Percentiles rank a stretch among this genome's conserved stretches.
phyloP scores from a whole-genome alignment of 805 yeast genomes.

The Maudiozyma bulderi region DNA sequence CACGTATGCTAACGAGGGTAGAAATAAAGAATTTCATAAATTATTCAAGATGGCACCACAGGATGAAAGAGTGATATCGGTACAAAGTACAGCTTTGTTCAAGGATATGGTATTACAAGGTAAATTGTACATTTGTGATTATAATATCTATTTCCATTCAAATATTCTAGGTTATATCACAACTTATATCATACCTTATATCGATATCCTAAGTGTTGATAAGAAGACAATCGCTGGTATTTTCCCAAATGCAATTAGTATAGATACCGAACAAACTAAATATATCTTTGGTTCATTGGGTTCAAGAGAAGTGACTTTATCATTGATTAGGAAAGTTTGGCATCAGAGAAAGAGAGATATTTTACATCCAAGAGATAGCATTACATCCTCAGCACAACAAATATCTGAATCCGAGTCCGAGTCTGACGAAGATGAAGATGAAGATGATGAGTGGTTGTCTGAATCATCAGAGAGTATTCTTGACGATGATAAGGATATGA shows the following conservation, averaged over 20 bases:
- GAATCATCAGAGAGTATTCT: neutral
- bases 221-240: conserved; percentile 57
- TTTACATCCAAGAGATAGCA: neutral
- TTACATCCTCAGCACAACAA: neutral
- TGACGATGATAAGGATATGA: neutral
- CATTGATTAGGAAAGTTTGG: conserved; percentile 54
- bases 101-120: conserved; percentile 63
- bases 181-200: conserved; percentile 45
- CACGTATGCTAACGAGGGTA: conserved; percentile 36
- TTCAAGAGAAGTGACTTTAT: conserved; percentile 45
- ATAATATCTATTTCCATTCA: conserved; percentile 52
- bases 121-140: conserved; percentile 46
- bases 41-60: conserved; percentile 36
- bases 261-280: conserved; percentile 53
- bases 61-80: conserved; percentile 47
- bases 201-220: conserved; percentile 53
- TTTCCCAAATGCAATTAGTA: conserved; percentile 59
- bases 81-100: conserved; percentile 55
- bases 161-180: conserved; percentile 63
- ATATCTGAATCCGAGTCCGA: neutral
- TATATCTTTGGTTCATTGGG: conserved; percentile 58
- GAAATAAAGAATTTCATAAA: conserved; percentile 52
- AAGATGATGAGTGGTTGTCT: neutral
- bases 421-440: neutral
- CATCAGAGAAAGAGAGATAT: conserved; percentile 30